Evolutionary conservation across 208 protist genomes (phyloP), one percentile per base, ranked within the genome.

Genomic region (Trypanosomatidae sp.): DNA sequence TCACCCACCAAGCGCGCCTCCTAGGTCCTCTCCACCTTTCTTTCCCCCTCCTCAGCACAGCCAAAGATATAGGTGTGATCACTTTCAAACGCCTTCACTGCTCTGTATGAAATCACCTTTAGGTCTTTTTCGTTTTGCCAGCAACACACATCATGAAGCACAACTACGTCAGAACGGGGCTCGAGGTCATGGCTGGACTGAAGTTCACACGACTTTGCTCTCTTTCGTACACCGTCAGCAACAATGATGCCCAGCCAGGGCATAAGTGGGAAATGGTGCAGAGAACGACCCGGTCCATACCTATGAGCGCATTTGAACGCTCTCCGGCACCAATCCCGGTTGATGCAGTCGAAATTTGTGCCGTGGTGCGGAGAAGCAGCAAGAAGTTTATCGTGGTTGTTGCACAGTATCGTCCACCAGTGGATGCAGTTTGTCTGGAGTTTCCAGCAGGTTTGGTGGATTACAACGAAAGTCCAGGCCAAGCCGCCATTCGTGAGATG

Each of bases 401-500:
- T 62, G 81, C 81, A 25, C 93, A 97, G 62, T 97, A 94, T 79
- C 85, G 93, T 30, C 89, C 90, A 9, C 89, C 93, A 2, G 28
- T 97, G 25, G 89, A 93, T 79, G 74, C 79, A 9, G 44, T 92
- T 4, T 79, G 77, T 13, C 47, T 95, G 19, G 91, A 97, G 58
- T 95, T 97, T 81, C 93, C 93, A 19, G 88, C 91, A 19, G 93
- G 93, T 3, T 80, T 97, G 60, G 75, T 97, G 22, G 89, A 97
- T 50, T 74, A 62, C 1, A 77, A 73, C 15, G 93, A 97, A 77
- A 79, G 71, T 68, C 69, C 83, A 13, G 76, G 67, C 4, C 49
- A 66, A 22, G 87, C 90, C n/a, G 90, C 90, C 2, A 74, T 97
- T 49, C 86, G 93, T 19, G 91, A 95, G 70, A 66, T 97, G 49